Conservation (phyloP, 768 basidiomycete genomes). For the Tulasnella sp. region DNA sequence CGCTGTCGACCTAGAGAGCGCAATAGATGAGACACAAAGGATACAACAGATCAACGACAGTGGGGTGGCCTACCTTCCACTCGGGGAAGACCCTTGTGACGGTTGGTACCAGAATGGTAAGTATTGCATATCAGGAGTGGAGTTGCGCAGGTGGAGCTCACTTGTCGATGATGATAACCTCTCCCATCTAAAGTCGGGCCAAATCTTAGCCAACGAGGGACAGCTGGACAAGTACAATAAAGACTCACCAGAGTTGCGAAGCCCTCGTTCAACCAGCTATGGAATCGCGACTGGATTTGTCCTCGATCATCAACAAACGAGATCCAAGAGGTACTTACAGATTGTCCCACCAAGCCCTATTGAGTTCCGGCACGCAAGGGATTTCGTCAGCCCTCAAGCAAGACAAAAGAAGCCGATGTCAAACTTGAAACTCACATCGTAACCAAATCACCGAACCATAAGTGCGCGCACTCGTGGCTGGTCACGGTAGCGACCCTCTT, state of each 20-base stretch:
- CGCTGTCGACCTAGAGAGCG: constrained; percentile 29
- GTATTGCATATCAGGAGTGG: not conserved
- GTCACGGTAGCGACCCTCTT: constrained; percentile 72
- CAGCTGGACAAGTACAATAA: not conserved
- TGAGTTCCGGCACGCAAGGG: not conserved
- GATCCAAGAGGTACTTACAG: constrained; percentile 36
- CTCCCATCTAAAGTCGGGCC: constrained; percentile 60
- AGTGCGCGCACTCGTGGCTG: constrained; percentile 48
- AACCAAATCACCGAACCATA: constrained; percentile 23
- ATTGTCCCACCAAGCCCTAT: constrained; percentile 91
- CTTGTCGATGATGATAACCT: constrained; percentile 76
- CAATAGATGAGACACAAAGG: not conserved
- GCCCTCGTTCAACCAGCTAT: constrained; percentile 43
- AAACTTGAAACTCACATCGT: constrained; percentile 53
- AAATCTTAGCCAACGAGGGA: not conserved
- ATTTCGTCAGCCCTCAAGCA: not conserved
- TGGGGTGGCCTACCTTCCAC: constrained; percentile 69
- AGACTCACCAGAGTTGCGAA: constrained; percentile 72
- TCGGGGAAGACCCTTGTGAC: constrained; percentile 64
- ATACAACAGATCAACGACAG: not conserved
- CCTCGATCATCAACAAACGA: not conserved
- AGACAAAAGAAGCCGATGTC: not conserved
- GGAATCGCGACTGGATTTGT: not conserved
- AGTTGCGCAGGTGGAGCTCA: constrained; percentile 34
- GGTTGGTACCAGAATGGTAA: constrained; percentile 13